Evolutionary conservation across 148 eudicot genomes (phyloP).

Genomic region (Oxyria digyna): DNA sequence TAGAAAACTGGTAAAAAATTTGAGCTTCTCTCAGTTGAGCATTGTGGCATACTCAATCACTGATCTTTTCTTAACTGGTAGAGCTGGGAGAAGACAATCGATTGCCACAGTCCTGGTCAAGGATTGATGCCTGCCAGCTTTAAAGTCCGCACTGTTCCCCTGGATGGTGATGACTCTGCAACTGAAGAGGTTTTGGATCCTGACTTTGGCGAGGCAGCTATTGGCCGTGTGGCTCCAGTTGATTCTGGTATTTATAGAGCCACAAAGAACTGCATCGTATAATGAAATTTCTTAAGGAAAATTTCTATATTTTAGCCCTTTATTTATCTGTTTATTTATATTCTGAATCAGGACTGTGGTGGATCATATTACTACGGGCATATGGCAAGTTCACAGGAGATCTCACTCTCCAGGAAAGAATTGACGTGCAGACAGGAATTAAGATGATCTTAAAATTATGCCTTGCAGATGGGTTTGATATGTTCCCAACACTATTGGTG

Average conservation of each 20-base stretch:
- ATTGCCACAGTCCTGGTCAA: conserved; percentile 55
- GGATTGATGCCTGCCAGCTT: conserved; percentile 59
- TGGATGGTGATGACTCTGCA: conserved; percentile 39
- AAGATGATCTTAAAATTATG: conserved; percentile 32
- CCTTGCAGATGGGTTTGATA: conserved; percentile 47
- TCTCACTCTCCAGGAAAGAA: conserved; percentile 41
- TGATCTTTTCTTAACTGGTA: conserved; percentile 10
- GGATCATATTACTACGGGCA: conserved; percentile 48
- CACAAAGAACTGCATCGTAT: not conserved
- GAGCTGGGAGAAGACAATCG: conserved; percentile 62
- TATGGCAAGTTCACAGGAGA: conserved; percentile 46
- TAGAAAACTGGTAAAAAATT: not conserved
- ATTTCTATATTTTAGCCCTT: not conserved
- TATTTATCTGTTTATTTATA: not conserved
- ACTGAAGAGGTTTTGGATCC: conserved; percentile 46
- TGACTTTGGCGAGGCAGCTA: conserved; percentile 55
- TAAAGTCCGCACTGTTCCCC: conserved; percentile 35
- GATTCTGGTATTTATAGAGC: conserved; percentile 29
- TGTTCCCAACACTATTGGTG: conserved; percentile 51
- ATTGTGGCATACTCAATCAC: not conserved
- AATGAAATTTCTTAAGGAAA: not conserved
- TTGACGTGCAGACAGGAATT: conserved; percentile 58
- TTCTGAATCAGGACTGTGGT: conserved; percentile 37
- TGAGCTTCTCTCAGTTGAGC: not conserved
- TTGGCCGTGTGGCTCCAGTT: conserved; percentile 55